phyloP scores from a whole-genome alignment of 257 asterid species.

The Plantago ovata region DNA sequence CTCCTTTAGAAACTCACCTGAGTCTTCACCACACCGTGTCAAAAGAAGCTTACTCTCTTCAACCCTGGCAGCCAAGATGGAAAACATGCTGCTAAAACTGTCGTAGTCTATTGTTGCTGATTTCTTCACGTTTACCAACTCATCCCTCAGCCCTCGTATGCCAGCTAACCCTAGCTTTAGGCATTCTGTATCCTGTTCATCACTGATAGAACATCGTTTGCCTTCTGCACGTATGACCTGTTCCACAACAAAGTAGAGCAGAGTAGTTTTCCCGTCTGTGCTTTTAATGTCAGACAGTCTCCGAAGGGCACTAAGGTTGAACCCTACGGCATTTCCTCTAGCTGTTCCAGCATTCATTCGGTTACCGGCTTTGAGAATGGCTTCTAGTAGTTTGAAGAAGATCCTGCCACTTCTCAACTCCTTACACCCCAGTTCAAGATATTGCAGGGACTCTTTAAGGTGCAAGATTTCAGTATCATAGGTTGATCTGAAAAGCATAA shows the following conservation, averaged over 20 bases:
- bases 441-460: slow-evolving; percentile 61
- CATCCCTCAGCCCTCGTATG: slow-evolving; percentile 34
- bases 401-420: slow-evolving; percentile 56
- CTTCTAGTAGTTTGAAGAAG: slow-evolving; percentile 74
- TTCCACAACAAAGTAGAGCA: slow-evolving; percentile 77
- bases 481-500: slow-evolving; percentile 64
- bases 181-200: slow-evolving; percentile 38
- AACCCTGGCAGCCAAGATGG: slow-evolving; percentile 36
- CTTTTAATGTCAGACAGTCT: slow-evolving; percentile 68
- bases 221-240: slow-evolving; percentile 76
- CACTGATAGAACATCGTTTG: slow-evolving; percentile 30
- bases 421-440: slow-evolving; percentile 62
- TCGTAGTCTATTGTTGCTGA: slow-evolving; percentile 57
- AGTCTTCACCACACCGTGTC: slow-evolving; percentile 31
- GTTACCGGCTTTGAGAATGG: slow-evolving; percentile 85
- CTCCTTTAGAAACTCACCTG: slow-evolving; percentile 41
- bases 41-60: slow-evolving; percentile 41
- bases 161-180: slow-evolving; percentile 50
- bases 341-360: slow-evolving; percentile 79
- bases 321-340: slow-evolving; percentile 82
- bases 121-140: slow-evolving; percentile 56
- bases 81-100: slow-evolving; percentile 32
- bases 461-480: slow-evolving; percentile 65
- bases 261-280: slow-evolving; percentile 69
- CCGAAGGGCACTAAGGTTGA: slow-evolving; percentile 54